phyloP scores from a whole-genome alignment of 192 early-diverging fungal species.

The Thoreauomyces humboldtii region DNA sequence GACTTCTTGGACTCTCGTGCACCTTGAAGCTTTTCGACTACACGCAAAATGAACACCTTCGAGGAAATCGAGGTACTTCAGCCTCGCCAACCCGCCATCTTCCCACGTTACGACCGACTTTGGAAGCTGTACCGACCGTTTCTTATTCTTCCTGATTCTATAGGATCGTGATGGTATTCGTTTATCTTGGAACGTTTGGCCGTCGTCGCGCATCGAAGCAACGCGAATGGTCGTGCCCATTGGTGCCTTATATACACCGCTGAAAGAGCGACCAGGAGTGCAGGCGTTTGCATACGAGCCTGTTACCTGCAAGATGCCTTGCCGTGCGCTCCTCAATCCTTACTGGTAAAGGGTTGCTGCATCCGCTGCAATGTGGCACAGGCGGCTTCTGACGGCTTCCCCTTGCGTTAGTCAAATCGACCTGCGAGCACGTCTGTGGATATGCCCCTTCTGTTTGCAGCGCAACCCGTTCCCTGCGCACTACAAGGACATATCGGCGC shows the following conservation, averaged over 20 bases:
- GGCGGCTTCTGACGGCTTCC: not conserved
- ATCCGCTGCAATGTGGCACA: not conserved
- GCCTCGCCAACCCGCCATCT: not conserved
- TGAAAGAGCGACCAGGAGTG: conserved; percentile 86
- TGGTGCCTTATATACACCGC: conserved; percentile 85
- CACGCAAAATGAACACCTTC: conserved; percentile 40
- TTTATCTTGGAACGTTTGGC: conserved; percentile 98
- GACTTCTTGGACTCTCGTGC: no score
- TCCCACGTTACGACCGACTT: not conserved
- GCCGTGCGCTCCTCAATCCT: conserved; percentile 94
- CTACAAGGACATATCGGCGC: conserved; percentile 91
- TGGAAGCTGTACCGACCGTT: not conserved
- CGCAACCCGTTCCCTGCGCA: conserved; percentile 97
- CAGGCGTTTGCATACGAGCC: conserved; percentile 93
- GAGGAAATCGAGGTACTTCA: conserved; percentile 45
- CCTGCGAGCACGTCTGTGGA: conserved; percentile 93
- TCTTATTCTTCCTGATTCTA: not conserved
- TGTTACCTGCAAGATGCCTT: conserved; percentile 94
- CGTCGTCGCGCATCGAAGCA: conserved; percentile 87
- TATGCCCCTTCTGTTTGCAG: conserved; percentile 97
- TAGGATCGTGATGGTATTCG: conserved; percentile 95
- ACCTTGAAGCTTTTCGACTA: no score
- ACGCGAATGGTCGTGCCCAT: conserved; percentile 95
- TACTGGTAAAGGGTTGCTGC: conserved; percentile 73
- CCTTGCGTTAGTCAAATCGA: conserved; percentile 78